Base-by-base conservation (phyloP, 2,329 filamentous ascomycete species). In the Fusarium domesticum region DNA sequence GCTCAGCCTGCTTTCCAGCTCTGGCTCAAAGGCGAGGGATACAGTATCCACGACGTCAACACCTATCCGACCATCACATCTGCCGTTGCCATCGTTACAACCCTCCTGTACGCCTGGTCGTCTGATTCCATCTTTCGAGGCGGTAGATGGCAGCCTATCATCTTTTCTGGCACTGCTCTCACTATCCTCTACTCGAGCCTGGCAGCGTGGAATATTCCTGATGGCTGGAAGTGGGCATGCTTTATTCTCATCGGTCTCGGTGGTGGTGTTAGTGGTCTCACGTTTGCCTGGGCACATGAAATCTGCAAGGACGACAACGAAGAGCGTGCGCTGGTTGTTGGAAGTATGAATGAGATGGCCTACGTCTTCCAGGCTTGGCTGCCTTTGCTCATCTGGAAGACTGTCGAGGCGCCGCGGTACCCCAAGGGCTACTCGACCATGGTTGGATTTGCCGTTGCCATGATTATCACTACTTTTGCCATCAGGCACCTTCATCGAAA, bases 291-390 rank as follows among this genome's bases (percentile, higher is more conserved):
- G 73, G 71, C 71, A 0, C 70, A 75, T 45, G 74, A 76, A 54
- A 74, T 76, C 33, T 76, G 72, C 55, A 65, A 63, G 30, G 71
- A 69, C 10, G 72, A 76, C 47, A 75, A 82, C 42, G 83, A 87
- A 61, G 83, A 87, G 64, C 70, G 83, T 8, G 82, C 84, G 0
- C 67, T 88, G 4, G 81, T 87, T 1, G 75, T 83, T 1, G 83
- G 73, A 0, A 67, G 72, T 14, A 87, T 87, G 80, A 87, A 87
- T 47, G 76, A 84, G 58, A 76, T 87, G 68, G 83, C 82, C 0
- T 85, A 86, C 47, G 81, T 85, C 2, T 64, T 88, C 34, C 82
- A 87, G 57, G 80, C 83, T 0, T 87, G 83, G 83, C 61, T 88
- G 33, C 84, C 84, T 6, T 70, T 84, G 23, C 59, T 85, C 7